These are phyloP conservation scores for Gypsophila paniculata DNA, from an alignment of 179 eudicot genomes.

Conservation along the genomic window DNA sequence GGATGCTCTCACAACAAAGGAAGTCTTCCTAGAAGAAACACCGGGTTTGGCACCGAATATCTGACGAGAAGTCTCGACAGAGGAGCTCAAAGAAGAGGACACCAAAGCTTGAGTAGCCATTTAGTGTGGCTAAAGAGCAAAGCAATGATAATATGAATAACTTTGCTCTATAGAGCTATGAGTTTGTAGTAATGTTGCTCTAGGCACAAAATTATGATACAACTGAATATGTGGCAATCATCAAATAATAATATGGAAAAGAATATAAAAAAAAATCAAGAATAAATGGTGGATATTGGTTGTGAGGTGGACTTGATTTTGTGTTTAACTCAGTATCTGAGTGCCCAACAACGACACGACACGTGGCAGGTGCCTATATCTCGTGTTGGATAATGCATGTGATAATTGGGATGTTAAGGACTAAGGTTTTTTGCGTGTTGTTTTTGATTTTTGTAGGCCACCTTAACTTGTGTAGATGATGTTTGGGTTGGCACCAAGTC, in stretches of 20 bases:
- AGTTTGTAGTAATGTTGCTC: neutral
- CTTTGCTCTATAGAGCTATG: conserved; percentile 21
- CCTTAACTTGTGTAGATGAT: neutral
- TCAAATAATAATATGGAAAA: neutral
- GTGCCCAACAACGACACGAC: conserved; percentile 40
- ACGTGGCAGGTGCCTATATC: conserved; percentile 34
- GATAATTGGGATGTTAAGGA: too few relatives aligned
- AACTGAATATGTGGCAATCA: neutral
- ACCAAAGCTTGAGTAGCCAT: conserved; percentile 86
- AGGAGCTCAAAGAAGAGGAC: conserved; percentile 74
- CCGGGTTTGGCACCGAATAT: conserved; percentile 52
- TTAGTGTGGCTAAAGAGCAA: neutral
- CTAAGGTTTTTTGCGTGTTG: neutral
- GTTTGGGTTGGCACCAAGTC: too few relatives aligned
- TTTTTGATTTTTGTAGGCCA: conserved; percentile 23
- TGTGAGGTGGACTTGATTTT: conserved; percentile 26
- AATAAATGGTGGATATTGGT: conserved; percentile 40
- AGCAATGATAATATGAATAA: neutral
- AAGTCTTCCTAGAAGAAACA: conserved; percentile 42
- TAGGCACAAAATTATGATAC: neutral
- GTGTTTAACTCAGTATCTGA: conserved; percentile 44
- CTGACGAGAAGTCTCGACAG: conserved; percentile 64
- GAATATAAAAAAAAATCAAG: conserved; percentile 2
- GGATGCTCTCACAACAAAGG: conserved; percentile 70
- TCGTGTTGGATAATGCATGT: conserved; percentile 42